Evolutionary conservation across 2,329 filamentous ascomycete genomes (phyloP).

Genomic region (Parascedosporium putredinis): DNA sequence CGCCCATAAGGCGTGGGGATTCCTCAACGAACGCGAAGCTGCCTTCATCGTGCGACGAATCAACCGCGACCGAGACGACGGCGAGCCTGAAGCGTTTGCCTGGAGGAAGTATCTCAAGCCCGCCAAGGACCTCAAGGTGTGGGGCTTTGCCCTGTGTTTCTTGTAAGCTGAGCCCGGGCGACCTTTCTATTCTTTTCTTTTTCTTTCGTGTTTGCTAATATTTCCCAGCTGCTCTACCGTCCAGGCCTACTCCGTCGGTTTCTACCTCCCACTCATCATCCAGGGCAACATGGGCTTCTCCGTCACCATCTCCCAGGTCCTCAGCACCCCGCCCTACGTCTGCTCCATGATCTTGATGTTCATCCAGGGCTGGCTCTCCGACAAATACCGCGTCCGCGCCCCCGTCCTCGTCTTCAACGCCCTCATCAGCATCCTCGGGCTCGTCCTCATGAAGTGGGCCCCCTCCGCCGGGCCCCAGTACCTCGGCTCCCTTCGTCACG

Average conservation of each 20-base stretch:
- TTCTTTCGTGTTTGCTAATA: constrained; percentile 1
- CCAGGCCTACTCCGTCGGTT: constrained; percentile 13
- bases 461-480: not conserved
- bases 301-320: constrained; percentile 12
- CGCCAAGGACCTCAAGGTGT: constrained; percentile 11
- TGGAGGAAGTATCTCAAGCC: constrained; percentile 9
- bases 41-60: constrained; percentile 11
- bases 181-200: too few relatives aligned
- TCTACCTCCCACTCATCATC: constrained; percentile 16
- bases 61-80: constrained; percentile 12
- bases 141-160: constrained; percentile 11
- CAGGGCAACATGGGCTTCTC: constrained; percentile 13
- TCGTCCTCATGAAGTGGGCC: constrained; percentile 11
- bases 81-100: constrained; percentile 9
- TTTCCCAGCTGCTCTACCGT: constrained; percentile 9
- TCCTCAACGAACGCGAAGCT: constrained; percentile 9
- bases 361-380: constrained; percentile 13
- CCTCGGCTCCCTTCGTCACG: not conserved
- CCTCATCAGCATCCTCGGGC: constrained; percentile 11
- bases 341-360: constrained; percentile 14
- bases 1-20: constrained; percentile 8
- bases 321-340: constrained; percentile 17
- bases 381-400: constrained; percentile 14
- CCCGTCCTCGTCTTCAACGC: constrained; percentile 14
- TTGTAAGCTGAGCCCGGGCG: constrained; percentile 10